Conservation (phyloP, 140 eudicot genomes). For the Bidens hawaiensis region DNA sequence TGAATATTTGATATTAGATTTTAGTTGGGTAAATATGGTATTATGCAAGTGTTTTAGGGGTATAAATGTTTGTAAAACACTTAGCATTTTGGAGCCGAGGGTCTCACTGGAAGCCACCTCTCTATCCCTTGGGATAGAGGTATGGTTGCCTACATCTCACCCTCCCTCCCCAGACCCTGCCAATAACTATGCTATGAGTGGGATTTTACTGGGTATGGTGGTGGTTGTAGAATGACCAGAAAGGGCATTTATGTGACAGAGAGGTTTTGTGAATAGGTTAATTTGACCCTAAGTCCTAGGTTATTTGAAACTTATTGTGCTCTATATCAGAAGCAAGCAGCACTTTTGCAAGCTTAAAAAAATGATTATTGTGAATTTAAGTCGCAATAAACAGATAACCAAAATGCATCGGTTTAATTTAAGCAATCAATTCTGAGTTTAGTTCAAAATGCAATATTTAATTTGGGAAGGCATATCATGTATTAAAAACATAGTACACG, state of each 20-base stretch:
- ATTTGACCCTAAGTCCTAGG: neutral
- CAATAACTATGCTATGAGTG: too few species aligned
- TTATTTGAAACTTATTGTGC: neutral
- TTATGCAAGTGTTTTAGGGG: neutral
- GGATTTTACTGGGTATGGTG: too few species aligned
- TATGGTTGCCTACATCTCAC: too few species aligned
- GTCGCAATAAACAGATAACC: neutral
- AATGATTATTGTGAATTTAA: neutral
- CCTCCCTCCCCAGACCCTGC: too few species aligned
- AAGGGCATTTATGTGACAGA: neutral
- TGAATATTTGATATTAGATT: too few species aligned
- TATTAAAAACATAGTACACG: neutral
- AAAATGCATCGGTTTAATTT: too few species aligned
- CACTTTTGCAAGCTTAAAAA: neutral
- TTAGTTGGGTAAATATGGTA: too few species aligned
- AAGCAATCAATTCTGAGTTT: too few species aligned
- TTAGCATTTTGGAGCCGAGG: too few species aligned
- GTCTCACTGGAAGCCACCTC: too few species aligned
- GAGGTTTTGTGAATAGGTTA: neutral
- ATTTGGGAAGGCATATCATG: neutral
- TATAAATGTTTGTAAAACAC: too few species aligned
- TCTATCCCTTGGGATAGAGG: too few species aligned
- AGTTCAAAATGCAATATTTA: neutral
- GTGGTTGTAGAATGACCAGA: neutral
- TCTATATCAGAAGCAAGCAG: neutral